phyloP scores from a whole-genome alignment of 495 filamentous ascomycete species.

The Chaetomium fimeti region DNA sequence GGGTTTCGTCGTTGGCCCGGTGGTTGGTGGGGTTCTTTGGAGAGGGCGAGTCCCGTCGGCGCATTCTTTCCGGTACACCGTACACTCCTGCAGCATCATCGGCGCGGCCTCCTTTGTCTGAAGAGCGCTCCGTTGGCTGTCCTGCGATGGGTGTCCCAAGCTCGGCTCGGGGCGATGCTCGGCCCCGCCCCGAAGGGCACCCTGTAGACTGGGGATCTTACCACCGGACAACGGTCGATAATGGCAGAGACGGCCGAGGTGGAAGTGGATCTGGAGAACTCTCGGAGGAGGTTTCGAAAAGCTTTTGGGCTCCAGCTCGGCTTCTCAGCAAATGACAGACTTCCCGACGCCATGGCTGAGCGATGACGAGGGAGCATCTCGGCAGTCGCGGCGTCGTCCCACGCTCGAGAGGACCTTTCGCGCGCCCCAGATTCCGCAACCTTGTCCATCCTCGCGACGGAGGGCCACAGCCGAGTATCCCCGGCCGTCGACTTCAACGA shows the following conservation, averaged over 20 bases:
- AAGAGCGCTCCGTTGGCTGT: neutral
- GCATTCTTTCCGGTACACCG: neutral
- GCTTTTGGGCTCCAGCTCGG: neutral
- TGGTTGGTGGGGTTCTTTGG: too few relatives aligned
- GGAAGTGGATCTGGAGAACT: neutral
- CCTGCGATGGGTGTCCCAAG: neutral
- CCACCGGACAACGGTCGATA: neutral
- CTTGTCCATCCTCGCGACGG: neutral
- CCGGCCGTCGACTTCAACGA: neutral
- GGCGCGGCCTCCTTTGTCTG: neutral
- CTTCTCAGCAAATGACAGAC: neutral
- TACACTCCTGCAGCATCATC: neutral
- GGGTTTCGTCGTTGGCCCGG: too few relatives aligned
- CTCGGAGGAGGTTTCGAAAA: neutral
- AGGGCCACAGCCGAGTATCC: constrained; percentile 4
- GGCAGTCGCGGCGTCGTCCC: neutral
- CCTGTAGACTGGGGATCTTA: neutral
- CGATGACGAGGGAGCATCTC: neutral
- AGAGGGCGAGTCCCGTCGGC: too few relatives aligned
- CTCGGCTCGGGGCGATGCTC: neutral
- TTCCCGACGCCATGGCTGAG: neutral
- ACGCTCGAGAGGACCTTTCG: neutral
- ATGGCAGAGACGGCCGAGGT: constrained; percentile 5
- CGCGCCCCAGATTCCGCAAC: neutral
- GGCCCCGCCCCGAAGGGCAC: constrained; percentile 2